These are phyloP conservation scores for Stylonectria norvegica DNA, from an alignment of 2,329 filamentous ascomycete species.

Conservation along the genomic window DNA sequence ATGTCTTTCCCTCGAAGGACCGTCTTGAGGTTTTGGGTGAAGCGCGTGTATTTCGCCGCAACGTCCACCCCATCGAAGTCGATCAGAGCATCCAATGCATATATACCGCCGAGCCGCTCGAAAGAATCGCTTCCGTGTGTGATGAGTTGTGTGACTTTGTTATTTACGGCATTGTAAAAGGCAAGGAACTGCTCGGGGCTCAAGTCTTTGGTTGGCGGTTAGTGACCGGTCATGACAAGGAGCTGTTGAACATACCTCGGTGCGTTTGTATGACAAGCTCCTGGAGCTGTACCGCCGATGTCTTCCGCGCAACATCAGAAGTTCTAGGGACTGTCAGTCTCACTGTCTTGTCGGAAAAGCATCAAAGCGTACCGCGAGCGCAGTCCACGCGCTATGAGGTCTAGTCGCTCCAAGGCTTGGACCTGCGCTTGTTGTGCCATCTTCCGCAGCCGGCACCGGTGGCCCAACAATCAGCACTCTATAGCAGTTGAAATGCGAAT, in stretches of 20 bases:
- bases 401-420: slow-evolving; percentile 54
- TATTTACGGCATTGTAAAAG: slow-evolving; percentile 56
- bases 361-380: slow-evolving; percentile 47
- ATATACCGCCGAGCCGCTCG: slow-evolving; percentile 87
- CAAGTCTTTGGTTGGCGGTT: slow-evolving; percentile 56
- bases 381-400: slow-evolving; percentile 52
- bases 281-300: slow-evolving; percentile 51
- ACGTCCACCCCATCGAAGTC: slow-evolving; percentile 96
- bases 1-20: slow-evolving; percentile 90
- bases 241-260: slow-evolving; percentile 42
- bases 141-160: slow-evolving; percentile 62
- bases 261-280: slow-evolving; percentile 55
- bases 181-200: slow-evolving; percentile 70
- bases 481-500: slow-evolving; percentile 28
- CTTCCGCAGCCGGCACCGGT: slow-evolving; percentile 26
- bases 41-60: slow-evolving; percentile 89
- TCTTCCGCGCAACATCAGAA: slow-evolving; percentile 49
- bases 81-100: slow-evolving; percentile 87
- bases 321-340: slow-evolving; percentile 27
- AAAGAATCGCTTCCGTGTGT: slow-evolving; percentile 81
- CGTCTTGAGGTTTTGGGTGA: slow-evolving; percentile 83
- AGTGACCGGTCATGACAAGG: slow-evolving; percentile 8
- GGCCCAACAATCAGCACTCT: slow-evolving; percentile 22
- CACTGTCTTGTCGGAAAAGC: not conserved
- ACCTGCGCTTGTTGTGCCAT: slow-evolving; percentile 49